These are phyloP conservation scores for Umbelopsis isabellina DNA, from an alignment of 192 early-diverging fungal species.

Conservation along the genomic window DNA sequence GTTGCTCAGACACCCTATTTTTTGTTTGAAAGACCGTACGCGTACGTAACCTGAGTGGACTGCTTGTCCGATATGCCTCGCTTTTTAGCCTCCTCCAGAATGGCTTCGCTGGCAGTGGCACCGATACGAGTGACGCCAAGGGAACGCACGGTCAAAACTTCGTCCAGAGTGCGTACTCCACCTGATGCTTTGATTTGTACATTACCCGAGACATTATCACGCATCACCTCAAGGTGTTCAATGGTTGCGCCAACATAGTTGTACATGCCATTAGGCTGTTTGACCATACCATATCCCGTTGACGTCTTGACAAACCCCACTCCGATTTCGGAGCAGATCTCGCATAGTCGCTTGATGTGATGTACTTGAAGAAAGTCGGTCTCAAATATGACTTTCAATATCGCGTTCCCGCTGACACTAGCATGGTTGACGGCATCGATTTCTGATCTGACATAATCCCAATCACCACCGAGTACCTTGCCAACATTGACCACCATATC, in stretches of 20 bases:
- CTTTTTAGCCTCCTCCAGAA: constrained; percentile 40
- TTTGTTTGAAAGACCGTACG: too few relatives aligned
- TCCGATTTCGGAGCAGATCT: constrained; percentile 39
- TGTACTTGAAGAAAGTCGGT: constrained; percentile 46
- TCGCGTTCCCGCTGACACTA: constrained; percentile 33
- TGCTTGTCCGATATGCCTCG: not conserved
- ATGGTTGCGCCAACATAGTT: constrained; percentile 39
- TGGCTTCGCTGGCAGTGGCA: constrained; percentile 42
- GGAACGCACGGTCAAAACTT: constrained; percentile 46
- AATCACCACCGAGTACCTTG: constrained; percentile 36
- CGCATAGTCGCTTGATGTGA: constrained; percentile 42
- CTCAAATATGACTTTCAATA: constrained; percentile 51
- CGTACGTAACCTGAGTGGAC: too few relatives aligned
- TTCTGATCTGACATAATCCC: constrained; percentile 40
- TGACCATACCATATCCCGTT: constrained; percentile 47
- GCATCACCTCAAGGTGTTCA: constrained; percentile 49
- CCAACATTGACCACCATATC: constrained; percentile 55
- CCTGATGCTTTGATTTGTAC: constrained; percentile 51
- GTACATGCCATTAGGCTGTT: not conserved
- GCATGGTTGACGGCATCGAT: constrained; percentile 36
- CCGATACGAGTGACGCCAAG: constrained; percentile 52
- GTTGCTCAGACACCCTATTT: too few relatives aligned
- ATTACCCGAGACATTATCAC: constrained; percentile 26
- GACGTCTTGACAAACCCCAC: constrained; percentile 57
- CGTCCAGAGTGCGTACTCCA: constrained; percentile 49